These are phyloP conservation scores for Colletotrichum tabaci DNA, from an alignment of 2,329 filamentous ascomycete genomes.

Conservation along the genomic window DNA sequence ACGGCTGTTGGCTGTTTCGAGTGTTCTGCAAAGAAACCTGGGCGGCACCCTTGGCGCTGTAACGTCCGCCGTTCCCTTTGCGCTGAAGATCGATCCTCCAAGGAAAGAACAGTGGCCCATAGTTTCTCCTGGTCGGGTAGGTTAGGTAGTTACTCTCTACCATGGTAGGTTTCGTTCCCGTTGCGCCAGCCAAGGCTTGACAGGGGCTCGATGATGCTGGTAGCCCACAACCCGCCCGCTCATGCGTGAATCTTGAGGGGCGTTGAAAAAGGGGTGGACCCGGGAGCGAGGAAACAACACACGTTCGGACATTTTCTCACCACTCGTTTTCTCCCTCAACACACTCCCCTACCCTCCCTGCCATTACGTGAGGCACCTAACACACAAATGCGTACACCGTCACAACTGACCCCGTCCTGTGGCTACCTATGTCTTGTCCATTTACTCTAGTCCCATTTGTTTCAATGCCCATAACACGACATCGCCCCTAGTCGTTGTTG, in stretches of 20 bases:
- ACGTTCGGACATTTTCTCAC: slow-evolving; percentile 37
- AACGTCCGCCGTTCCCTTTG: slow-evolving; percentile 31
- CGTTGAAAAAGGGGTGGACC: slow-evolving; percentile 19
- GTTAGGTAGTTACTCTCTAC: not conserved
- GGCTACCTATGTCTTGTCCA: not conserved
- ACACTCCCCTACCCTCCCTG: not conserved
- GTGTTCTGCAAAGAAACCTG: slow-evolving; percentile 10
- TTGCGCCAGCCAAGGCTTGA: slow-evolving; percentile 6
- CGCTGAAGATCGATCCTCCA: not conserved
- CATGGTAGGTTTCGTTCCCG: not conserved
- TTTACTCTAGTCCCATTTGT: slow-evolving; percentile 21
- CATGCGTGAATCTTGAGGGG: slow-evolving; percentile 17
- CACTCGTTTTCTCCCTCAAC: not conserved
- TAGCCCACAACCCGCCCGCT: slow-evolving; percentile 29
- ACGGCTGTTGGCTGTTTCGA: slow-evolving; percentile 16
- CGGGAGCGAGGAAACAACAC: slow-evolving; percentile 37
- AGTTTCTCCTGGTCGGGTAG: not conserved
- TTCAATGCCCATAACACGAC: slow-evolving; percentile 38
- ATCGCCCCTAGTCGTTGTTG: not conserved
- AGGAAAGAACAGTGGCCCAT: not conserved
- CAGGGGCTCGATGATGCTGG: slow-evolving; percentile 9
- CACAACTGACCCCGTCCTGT: not conserved
- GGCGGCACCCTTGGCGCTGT: slow-evolving; percentile 32
- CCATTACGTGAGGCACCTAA: not conserved
- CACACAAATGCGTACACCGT: slow-evolving; percentile 6